phyloP scores from a whole-genome alignment of 768 basidiomycete species.

The Hygrocybe punicea region DNA sequence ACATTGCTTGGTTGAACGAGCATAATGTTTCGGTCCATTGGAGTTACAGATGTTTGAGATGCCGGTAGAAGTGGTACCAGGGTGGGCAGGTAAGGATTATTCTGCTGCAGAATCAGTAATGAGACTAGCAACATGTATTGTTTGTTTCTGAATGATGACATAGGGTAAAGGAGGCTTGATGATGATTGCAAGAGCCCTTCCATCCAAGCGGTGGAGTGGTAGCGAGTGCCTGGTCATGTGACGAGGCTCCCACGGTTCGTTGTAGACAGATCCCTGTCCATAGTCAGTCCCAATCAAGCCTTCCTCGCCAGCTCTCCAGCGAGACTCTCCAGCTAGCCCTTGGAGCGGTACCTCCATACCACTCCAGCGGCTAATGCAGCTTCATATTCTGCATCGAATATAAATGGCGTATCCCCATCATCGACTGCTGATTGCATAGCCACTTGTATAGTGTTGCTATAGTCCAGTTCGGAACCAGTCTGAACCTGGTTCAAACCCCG shows the following conservation, averaged over 20 bases:
- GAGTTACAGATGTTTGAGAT: not conserved
- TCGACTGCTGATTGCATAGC: slow-evolving; percentile 13
- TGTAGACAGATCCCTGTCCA: too few species aligned
- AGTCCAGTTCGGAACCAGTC: too few species aligned
- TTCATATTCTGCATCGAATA: slow-evolving; percentile 34
- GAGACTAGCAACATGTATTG: not conserved
- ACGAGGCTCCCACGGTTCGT: too few species aligned
- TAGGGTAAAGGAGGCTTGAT: slow-evolving; percentile 25
- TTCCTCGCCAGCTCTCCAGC: too few species aligned
- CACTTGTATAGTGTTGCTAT: too few species aligned
- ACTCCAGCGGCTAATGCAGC: slow-evolving; percentile 33
- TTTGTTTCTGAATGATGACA: slow-evolving; percentile 10
- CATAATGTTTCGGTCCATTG: not conserved
- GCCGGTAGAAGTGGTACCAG: not conserved
- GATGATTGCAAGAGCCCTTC: slow-evolving; percentile 35
- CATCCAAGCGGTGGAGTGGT: too few species aligned
- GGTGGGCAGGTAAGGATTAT: not conserved
- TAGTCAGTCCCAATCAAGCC: too few species aligned
- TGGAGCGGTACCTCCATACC: too few species aligned
- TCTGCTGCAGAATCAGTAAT: too few species aligned
- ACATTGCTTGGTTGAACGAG: not conserved
- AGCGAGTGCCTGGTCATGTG: too few species aligned
- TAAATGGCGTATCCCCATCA: slow-evolving; percentile 37
- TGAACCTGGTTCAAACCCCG: too few species aligned
- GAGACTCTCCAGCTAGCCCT: too few species aligned